Conservation (phyloP, 352 stramenopile genomes). For the Pythium apleroticum region DNA sequence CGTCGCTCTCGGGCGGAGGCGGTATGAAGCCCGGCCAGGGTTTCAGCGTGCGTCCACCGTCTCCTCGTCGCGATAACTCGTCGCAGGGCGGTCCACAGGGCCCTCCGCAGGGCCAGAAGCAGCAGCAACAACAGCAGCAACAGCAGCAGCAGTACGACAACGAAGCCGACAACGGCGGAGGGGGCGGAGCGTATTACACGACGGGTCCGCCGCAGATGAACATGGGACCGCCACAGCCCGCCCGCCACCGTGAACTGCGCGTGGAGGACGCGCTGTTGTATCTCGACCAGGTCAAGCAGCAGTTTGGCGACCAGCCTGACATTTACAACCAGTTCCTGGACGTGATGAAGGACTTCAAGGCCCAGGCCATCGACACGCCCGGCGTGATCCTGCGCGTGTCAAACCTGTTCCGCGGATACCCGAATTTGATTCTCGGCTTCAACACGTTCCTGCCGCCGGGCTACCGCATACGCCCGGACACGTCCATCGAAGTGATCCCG, state of each 20-base stretch:
- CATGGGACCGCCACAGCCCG: constrained; percentile 21
- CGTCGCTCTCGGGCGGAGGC: constrained; percentile 28
- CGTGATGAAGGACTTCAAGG: constrained; percentile 99
- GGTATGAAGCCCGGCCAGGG: constrained; percentile 36
- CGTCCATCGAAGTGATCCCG: constrained; percentile 77
- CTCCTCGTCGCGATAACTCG: constrained; percentile 39
- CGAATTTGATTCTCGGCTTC: constrained; percentile 98
- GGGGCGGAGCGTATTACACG: constrained; percentile 22
- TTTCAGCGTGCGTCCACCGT: constrained; percentile 39
- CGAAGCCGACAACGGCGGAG: constrained; percentile 33
- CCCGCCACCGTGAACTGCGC: constrained; percentile 73
- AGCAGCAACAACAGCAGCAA: constrained; percentile 39
- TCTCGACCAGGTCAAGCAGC: constrained; percentile 99
- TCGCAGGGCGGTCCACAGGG: constrained; percentile 3
- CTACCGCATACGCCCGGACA: constrained; percentile 86
- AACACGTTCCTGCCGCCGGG: constrained; percentile 99
- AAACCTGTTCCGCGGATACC: constrained; percentile 98
- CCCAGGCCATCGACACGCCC: constrained; percentile 98
- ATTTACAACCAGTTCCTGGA: constrained; percentile 99
- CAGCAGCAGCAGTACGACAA: constrained; percentile 42
- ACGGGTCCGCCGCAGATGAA: constrained; percentile 28
- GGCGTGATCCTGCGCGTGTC: constrained; percentile 98
- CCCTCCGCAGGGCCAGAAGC: constrained; percentile 13
- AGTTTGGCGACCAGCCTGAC: constrained; percentile 98
- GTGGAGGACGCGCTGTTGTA: constrained; percentile 99